Evolutionary conservation across 2,329 filamentous ascomycete species (phyloP), one percentile per base, ranked within the genome.

Genomic region (Beauveria brongniartii): DNA sequence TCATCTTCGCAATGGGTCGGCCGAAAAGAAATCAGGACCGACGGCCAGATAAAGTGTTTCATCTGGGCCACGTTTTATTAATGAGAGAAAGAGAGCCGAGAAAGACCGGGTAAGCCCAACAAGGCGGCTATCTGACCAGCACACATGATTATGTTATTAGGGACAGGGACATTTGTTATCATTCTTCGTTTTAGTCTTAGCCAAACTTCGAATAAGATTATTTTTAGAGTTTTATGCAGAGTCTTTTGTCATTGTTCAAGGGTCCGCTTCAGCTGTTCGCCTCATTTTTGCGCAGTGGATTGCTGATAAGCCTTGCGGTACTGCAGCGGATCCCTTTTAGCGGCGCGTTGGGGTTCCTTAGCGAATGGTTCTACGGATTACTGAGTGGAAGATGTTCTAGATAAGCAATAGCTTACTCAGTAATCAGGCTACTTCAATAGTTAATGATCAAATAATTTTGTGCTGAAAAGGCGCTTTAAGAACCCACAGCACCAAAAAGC

Each of bases 151-250:
- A 48, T 12, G 43, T 26, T 57, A 48, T 40, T 28, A 48, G 44
- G 55, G 20, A 34, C 41, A 57, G 55, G 44, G 20, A 48, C 30
- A 48, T 14, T n/a, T 12, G 43, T 57, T 57, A 57, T 28, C 55
- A 57, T 57, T 48, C 55, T 40, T 57, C 28, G 28, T n/a, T 48
- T 47, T 46, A 51, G 46, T 59, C 14, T 58, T 57, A 57, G 14
- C 43, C 51, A 20, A 47, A 30, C 8, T 43, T 58, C 24, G 34
- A 58, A 50, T 3, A 26, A 44, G 37, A 44, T n/a, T 44, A 44
- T 55, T 26, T 30, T 40, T 37, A 37, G 34, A 12, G 34, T 34
- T 52, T 34, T 28, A 52, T 52, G 48, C 48, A 37, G 34, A 37
- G 34, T 37, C 12, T 16, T 37, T 14, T 37, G 34, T 16, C 14